A percentile compares a stretch with the other conserved stretches of the same genome.
phyloP scores from a whole-genome alignment of 78 protist species.

The Dictyostelium citrinum region DNA sequence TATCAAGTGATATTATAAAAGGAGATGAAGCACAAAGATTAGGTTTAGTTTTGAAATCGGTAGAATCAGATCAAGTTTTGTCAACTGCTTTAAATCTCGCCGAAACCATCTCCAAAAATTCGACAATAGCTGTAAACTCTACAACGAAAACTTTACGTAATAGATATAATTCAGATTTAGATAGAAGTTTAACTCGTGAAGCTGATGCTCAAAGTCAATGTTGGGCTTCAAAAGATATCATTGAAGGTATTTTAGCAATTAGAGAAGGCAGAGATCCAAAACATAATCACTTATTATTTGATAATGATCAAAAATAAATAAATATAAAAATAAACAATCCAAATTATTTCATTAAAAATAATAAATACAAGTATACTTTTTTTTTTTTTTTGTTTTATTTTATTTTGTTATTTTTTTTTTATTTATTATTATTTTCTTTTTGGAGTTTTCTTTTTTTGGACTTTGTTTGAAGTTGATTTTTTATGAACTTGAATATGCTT shows the following conservation, averaged over 20 bases:
- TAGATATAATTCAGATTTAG: constrained; percentile 27
- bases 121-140: constrained; percentile 19
- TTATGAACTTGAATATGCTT: neutral
- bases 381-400: neutral
- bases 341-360: no score
- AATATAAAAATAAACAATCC: no score
- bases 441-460: neutral
- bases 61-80: neutral
- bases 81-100: constrained; percentile 33
- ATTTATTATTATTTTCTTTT: neutral
- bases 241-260: constrained; percentile 61
- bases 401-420: neutral
- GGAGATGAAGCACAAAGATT: constrained; percentile 70
- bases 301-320: neutral
- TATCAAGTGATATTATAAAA: constrained; percentile 59
- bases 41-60: constrained; percentile 50
- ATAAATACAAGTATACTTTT: no score
- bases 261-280: constrained; percentile 48
- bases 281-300: neutral
- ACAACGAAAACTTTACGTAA: constrained; percentile 32
- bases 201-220: constrained; percentile 77
- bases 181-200: constrained; percentile 65
- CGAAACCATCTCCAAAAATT: constrained; percentile 4
- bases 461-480: neutral
- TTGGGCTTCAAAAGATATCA: constrained; percentile 46